Base-by-base conservation (phyloP, 2,329 filamentous ascomycete species). In the Stenocarpella maydis region DNA sequence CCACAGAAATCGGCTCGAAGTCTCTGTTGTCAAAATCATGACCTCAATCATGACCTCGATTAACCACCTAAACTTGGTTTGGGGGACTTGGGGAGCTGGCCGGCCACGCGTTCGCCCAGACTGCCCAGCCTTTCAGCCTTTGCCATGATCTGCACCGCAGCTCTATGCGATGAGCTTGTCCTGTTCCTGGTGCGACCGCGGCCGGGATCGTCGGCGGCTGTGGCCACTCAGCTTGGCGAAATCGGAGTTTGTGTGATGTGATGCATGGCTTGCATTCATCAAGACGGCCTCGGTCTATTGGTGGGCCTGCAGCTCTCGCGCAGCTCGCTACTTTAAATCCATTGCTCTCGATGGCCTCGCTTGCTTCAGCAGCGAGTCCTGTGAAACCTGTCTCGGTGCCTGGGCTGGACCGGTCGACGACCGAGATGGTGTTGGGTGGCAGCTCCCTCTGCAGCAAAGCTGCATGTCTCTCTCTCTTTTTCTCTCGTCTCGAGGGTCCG, bases 41-140 rank as follows among this genome's bases (percentile, higher is more conserved):
- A 63, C 58, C 58, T 63, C 58, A 63, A 61, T 49, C 14, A 63
- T 63, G 58, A 63, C 58, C 58, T 63, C 58, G 49, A 61, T n/a
- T 19, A 63, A 24, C 31, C 58, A 49, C n/a, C 43, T 4, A 34
- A 9, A 34, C 31, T 34, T 34, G 31, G n/a, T n/a, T n/a, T n/a
- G n/a, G n/a, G 31, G 9, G 31, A 34, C 31, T 34, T 34, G 31
- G 58, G 37, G 58, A n/a, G n/a, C 52, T n/a, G 52, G 31, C 17
- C 52, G 31, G 52, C 52, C 52, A 54, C n/a, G 52, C 52, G n/a
- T 15, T 49, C 34, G 34, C 34, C 34, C 34, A 37, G 34, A 10
- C 34, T 34, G 50, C 50, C 50, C 17, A 21, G 41, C 41, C 4
- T 4, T 8, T 8, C 34, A 37, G 34, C 34, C n/a, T n/a, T 37